Base-by-base conservation (phyloP, 2,329 filamentous ascomycete species). In the Aspergillus sp. region DNA sequence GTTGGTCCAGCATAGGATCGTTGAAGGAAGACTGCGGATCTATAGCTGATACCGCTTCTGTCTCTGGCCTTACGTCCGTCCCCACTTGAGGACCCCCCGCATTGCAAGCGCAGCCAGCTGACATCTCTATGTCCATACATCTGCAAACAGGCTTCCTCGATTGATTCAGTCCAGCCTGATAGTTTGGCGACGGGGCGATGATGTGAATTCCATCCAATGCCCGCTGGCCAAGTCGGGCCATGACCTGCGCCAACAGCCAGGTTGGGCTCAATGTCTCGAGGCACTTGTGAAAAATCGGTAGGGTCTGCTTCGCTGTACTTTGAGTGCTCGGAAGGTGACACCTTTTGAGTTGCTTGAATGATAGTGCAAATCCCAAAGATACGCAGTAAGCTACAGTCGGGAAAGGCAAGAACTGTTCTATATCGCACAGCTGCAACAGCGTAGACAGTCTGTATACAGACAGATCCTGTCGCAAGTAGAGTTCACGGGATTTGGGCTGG, bases 211-310 rank as follows among this genome's bases (percentile, higher is more conserved):
- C 52, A 26, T 46, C 50, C 40, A 59, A 43, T 41, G 52, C 51
- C 16, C 51, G 51, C 19, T 49, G 33, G 17, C 50, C 52, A 22
- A 60, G 45, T 14, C 55, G 50, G 16, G 51, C 45, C 57, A 59
- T 59, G 8, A 58, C 45, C 33, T 48, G 41, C 4, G 58, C 55
- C 19, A 47, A 50, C 58, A 57, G 59, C 58, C 58, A 60, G 24
- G 40, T 56, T 11, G 45, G 35, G 8, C 44, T 14, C 16, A 58
- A 43, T n/a, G 45, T 26, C 33, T 55, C 26, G 0, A 60, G 51
- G 7, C 49, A 51, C 17, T 44, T 35, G 42, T 59, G 52, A 38
- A 60, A 58, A 2, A 43, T 11, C 7, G 50, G 43, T 1, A 60
- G 4, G 26, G 57, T 47, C 1, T 36, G 20, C 30, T 51, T 55